Conservation (phyloP, 2,329 filamentous ascomycete genomes). For the Aspergillus sp. region DNA sequence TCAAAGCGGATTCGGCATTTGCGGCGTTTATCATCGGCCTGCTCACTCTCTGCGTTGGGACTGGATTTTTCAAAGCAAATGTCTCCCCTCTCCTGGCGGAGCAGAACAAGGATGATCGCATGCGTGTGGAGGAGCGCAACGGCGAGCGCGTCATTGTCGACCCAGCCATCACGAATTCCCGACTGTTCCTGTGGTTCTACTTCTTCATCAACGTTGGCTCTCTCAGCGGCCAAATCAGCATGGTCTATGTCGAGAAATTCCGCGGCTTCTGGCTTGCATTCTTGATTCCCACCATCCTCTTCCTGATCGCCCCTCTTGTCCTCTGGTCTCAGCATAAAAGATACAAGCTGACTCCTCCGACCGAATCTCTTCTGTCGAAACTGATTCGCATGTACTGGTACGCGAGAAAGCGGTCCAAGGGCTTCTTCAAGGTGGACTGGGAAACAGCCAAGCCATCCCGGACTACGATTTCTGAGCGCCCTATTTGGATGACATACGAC, state of each 20-base stretch:
- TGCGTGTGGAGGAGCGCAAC: slow-evolving; percentile 56
- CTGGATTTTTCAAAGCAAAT: slow-evolving; percentile 79
- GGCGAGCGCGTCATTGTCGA: slow-evolving; percentile 72
- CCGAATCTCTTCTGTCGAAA: slow-evolving; percentile 54
- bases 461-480: slow-evolving; percentile 22
- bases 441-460: slow-evolving; percentile 33
- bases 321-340: slow-evolving; percentile 60
- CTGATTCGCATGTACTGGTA: slow-evolving; percentile 62
- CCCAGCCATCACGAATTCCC: slow-evolving; percentile 65
- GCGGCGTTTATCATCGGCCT: slow-evolving; percentile 65
- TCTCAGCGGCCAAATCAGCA: slow-evolving; percentile 61
- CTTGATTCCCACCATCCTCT: slow-evolving; percentile 66
- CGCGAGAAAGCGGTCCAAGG: not conserved
- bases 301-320: slow-evolving; percentile 62
- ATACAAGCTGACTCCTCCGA: slow-evolving; percentile 65
- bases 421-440: slow-evolving; percentile 16
- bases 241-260: slow-evolving; percentile 74
- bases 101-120: slow-evolving; percentile 62
- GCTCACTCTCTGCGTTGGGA: slow-evolving; percentile 71
- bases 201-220: slow-evolving; percentile 69
- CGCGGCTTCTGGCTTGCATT: slow-evolving; percentile 74
- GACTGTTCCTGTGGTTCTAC: slow-evolving; percentile 71
- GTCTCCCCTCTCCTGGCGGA: slow-evolving; percentile 72
- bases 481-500: slow-evolving; percentile 71
- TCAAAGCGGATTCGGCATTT: slow-evolving; percentile 57